phyloP scores from a whole-genome alignment of 2,329 filamentous ascomycete species.

The Venturia effusa region DNA sequence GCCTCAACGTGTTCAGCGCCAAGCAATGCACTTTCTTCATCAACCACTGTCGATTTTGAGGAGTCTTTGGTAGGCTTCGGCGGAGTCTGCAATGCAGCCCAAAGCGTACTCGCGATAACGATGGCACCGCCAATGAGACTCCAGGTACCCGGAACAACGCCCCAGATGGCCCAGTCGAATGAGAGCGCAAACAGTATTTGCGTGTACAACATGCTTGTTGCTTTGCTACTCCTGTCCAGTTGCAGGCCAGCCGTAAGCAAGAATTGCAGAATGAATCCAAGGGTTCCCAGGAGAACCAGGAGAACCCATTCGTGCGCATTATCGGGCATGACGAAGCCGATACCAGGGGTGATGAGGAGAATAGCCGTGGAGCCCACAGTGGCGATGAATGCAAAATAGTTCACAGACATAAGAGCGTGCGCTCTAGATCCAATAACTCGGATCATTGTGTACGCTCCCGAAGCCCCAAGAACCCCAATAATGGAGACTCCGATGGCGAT shows the following conservation, averaged over 20 bases:
- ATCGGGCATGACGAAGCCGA: slow-evolving; percentile 1
- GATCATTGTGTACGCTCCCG: slow-evolving; percentile 10
- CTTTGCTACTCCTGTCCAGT: slow-evolving; percentile 9
- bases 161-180: slow-evolving; percentile 10
- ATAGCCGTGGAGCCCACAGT: slow-evolving; percentile 6
- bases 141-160: slow-evolving; percentile 4
- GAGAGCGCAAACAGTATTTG: slow-evolving; percentile 7
- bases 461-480: not conserved
- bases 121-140: slow-evolving; percentile 9
- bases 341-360: slow-evolving; percentile 5
- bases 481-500: slow-evolving; percentile 8
- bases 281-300: not conserved
- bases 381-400: slow-evolving; percentile 8
- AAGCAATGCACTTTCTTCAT: slow-evolving; percentile 2
- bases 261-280: slow-evolving; percentile 8
- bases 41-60: not conserved
- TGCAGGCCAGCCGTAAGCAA: slow-evolving; percentile 7
- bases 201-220: slow-evolving; percentile 9
- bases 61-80: not conserved
- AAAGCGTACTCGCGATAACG: slow-evolving; percentile 7
- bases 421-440: slow-evolving; percentile 6
- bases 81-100: slow-evolving; percentile 2
- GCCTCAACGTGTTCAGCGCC: not conserved
- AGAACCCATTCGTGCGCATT: slow-evolving; percentile 1
- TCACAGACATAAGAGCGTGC: slow-evolving; percentile 9